These are phyloP conservation scores for Fusarium anthophilum DNA, from an alignment of 2,329 filamentous ascomycete genomes.

Conservation along the genomic window DNA sequence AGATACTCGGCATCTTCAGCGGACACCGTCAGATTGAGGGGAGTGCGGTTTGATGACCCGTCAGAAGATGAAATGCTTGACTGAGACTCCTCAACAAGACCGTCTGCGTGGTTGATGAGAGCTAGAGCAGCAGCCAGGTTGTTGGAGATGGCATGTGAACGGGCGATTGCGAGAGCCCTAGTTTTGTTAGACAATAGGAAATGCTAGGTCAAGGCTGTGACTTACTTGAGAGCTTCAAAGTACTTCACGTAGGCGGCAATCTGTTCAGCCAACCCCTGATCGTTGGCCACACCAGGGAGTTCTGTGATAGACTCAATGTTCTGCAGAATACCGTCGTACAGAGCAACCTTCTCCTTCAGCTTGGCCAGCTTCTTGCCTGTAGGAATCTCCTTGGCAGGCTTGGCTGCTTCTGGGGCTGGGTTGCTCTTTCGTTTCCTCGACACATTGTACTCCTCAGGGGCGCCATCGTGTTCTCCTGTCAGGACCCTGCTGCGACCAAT, in stretches of 20 bases:
- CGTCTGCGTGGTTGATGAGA: constrained; percentile 77
- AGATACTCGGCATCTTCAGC: constrained; percentile 67
- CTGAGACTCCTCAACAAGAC: constrained; percentile 66
- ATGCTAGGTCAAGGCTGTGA: not conserved
- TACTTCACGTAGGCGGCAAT: constrained; percentile 83
- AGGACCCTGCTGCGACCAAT: constrained; percentile 92
- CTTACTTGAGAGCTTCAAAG: constrained; percentile 88
- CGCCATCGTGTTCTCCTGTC: constrained; percentile 83
- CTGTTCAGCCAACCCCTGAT: constrained; percentile 78
- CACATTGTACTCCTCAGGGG: constrained; percentile 62
- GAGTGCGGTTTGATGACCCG: constrained; percentile 45
- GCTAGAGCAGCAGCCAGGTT: constrained; percentile 84
- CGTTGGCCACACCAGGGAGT: constrained; percentile 87
- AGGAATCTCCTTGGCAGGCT: constrained; percentile 68
- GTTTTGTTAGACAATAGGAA: constrained; percentile 6
- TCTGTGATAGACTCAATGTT: constrained; percentile 91
- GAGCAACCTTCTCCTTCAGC: constrained; percentile 84
- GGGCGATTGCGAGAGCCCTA: constrained; percentile 83
- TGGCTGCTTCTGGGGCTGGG: constrained; percentile 51
- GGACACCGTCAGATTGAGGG: constrained; percentile 76
- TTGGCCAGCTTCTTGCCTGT: constrained; percentile 80
- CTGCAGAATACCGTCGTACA: constrained; percentile 92
- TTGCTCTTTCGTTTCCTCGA: constrained; percentile 60
- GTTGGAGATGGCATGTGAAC: constrained; percentile 80
- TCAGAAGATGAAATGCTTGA: constrained; percentile 54